Conservation (phyloP, 1,139 yeast genomes). For the Protomyces pachydermus region DNA sequence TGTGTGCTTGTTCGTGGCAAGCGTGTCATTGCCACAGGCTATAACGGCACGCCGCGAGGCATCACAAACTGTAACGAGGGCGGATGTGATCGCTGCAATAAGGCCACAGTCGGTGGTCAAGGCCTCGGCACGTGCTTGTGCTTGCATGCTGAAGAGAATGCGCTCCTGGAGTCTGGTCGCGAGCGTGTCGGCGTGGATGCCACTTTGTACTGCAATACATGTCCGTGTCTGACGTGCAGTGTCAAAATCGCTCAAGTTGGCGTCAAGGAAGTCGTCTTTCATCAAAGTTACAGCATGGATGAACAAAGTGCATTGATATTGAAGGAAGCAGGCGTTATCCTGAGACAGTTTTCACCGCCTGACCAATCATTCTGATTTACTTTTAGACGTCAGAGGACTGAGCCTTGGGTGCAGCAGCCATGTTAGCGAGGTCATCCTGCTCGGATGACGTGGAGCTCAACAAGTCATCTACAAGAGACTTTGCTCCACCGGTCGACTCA, state of each 20-base stretch:
- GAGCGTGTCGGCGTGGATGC: constrained; percentile 66
- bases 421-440: constrained; percentile 18
- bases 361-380: not conserved
- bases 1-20: constrained; percentile 85
- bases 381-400: constrained; percentile 11
- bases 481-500: constrained; percentile 19
- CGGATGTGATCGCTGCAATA: constrained; percentile 84
- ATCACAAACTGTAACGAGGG: constrained; percentile 87
- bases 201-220: constrained; percentile 84
- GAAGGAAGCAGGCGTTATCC: constrained; percentile 62
- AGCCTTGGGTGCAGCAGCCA: constrained; percentile 10
- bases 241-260: constrained; percentile 94
- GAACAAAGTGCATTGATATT: constrained; percentile 63
- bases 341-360: constrained; percentile 55
- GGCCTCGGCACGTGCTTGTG: constrained; percentile 82
- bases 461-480: constrained; percentile 13
- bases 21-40: constrained; percentile 90
- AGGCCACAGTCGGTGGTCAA: constrained; percentile 50
- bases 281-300: constrained; percentile 92
- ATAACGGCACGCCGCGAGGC: constrained; percentile 93
- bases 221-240: constrained; percentile 94
- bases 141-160: constrained; percentile 95
- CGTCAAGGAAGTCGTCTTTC: constrained; percentile 70
- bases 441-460: constrained; percentile 10
- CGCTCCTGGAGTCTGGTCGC: constrained; percentile 86